These are phyloP conservation scores for Triangularia setosa DNA, from an alignment of 2,329 filamentous ascomycete genomes.

Conservation along the genomic window DNA sequence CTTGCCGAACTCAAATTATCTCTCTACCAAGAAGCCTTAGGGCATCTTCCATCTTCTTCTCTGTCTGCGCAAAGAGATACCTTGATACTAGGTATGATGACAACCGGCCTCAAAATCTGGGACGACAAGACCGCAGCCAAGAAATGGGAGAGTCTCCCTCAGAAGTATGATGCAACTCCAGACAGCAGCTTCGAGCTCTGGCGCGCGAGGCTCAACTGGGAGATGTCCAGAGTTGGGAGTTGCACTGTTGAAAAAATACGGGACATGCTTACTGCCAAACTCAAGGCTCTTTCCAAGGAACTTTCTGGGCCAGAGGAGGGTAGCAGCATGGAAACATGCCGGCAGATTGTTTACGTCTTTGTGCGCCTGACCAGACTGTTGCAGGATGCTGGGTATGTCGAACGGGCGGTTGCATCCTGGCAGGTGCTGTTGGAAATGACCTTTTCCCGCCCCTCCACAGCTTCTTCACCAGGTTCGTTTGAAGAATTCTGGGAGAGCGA, in stretches of 20 bases:
- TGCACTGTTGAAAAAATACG: constrained; percentile 68
- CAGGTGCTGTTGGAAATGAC: constrained; percentile 74
- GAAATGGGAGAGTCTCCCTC: constrained; percentile 61
- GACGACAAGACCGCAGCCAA: constrained; percentile 54
- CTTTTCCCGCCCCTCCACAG: constrained; percentile 52
- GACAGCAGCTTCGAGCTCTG: constrained; percentile 63
- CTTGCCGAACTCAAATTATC: constrained; percentile 76
- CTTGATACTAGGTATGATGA: constrained; percentile 66
- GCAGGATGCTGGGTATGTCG: constrained; percentile 71
- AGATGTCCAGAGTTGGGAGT: constrained; percentile 61
- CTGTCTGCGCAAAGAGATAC: constrained; percentile 44
- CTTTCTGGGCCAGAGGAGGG: background rate
- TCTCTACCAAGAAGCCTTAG: constrained; percentile 73
- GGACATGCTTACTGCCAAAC: constrained; percentile 29
- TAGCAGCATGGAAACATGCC: constrained; percentile 24
- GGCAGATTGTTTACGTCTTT: constrained; percentile 64
- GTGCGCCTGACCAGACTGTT: constrained; percentile 71
- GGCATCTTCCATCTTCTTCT: constrained; percentile 39
- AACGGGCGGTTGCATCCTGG: constrained; percentile 76
- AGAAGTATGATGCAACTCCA: constrained; percentile 20
- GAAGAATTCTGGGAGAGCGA: constrained; percentile 86
- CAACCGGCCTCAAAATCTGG: constrained; percentile 73
- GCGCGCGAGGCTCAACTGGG: constrained; percentile 68
- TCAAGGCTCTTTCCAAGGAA: background rate
- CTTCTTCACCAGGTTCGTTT: constrained; percentile 43